Conservation (phyloP, 495 filamentous ascomycete genomes). For the Baudoinia panamericana region DNA sequence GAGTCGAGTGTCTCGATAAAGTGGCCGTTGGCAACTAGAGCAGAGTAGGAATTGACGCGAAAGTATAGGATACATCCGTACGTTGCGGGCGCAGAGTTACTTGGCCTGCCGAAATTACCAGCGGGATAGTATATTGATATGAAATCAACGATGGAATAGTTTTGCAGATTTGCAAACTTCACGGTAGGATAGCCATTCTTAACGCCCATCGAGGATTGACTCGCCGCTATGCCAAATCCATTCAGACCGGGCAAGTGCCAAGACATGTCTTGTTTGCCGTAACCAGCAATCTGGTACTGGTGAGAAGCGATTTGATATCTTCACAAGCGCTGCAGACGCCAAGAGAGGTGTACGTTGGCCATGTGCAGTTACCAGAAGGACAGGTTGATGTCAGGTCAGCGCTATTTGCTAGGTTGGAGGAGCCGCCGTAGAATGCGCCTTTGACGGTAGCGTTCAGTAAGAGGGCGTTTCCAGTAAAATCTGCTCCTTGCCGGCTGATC, state of each 20-base stretch:
- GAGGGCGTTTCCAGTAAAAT: not conserved
- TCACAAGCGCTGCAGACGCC: conserved; percentile 7
- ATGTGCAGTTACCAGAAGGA: conserved; percentile 11
- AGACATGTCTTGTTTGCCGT: not conserved
- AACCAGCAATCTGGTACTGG: not conserved
- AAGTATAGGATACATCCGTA: conserved; percentile 8
- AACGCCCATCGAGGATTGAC: not conserved
- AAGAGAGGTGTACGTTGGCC: conserved; percentile 4
- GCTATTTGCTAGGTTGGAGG: not conserved
- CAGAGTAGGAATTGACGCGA: conserved; percentile 4
- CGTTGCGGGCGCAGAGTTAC: not conserved
- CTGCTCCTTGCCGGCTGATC: not conserved
- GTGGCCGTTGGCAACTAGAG: not conserved
- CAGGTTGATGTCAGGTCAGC: not conserved
- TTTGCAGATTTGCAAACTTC: not conserved
- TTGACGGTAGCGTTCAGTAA: not conserved
- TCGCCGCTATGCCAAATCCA: not conserved
- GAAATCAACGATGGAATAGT: not conserved
- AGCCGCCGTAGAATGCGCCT: not conserved
- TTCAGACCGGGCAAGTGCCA: not conserved
- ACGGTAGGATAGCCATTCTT: not conserved
- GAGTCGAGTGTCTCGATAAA: conserved; percentile 3
- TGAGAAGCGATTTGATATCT: not conserved
- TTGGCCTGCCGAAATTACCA: not conserved
- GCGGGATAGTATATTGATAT: not conserved